Evolutionary conservation across 441 rosid species (phyloP), one percentile per base, ranked within the genome.

Genomic region (Macaranga tanarius): DNA sequence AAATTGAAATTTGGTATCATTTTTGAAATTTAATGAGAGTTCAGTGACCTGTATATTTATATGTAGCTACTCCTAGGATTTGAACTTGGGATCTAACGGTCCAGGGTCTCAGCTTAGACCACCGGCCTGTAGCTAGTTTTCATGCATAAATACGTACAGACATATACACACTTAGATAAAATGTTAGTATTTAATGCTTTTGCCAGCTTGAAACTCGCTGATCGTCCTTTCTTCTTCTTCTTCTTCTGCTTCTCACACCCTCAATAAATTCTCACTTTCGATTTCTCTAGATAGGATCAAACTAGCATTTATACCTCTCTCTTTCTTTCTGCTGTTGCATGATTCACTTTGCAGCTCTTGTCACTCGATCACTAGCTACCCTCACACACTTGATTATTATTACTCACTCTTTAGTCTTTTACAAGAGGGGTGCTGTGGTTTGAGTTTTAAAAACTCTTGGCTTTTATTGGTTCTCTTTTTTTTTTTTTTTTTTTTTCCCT

Each of bases 171-270:
- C 59, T 61, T 50, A 12, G 12, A 64, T 47, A 28, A 26, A 48
- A 48, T 48, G 52, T 50, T 17, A 26, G 44, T 73, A 79, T 70
- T 76, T 72, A 80, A 67, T 78, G 81, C 80, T 40, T 60, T 52
- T 77, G 81, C 81, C 95, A 77, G 88, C 89, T 86, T 83, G 81
- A 92, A 84, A 74, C 86, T 83, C 80, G 88, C 89, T 77, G 87
- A 81, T 79, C 79, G 81, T 83, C 86, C 86, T 81, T 75, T 76
- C 69, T 70, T 75, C n/a, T 34, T 34, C 38, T 34, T 34, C 38
- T 31, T 31, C 31, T 28, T 28, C 38, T 34, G 52, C 80, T 52
- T 52, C 57, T n/a, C 22, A 48, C 62, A 70, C 65, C 72, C 77
- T 62, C 56, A 75, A 17, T 69, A 71, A 67, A 76, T 76, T 48